These are phyloP conservation scores for Yamadazyma blattariae DNA, from an alignment of 1,139 yeast species.

Conservation along the genomic window DNA sequence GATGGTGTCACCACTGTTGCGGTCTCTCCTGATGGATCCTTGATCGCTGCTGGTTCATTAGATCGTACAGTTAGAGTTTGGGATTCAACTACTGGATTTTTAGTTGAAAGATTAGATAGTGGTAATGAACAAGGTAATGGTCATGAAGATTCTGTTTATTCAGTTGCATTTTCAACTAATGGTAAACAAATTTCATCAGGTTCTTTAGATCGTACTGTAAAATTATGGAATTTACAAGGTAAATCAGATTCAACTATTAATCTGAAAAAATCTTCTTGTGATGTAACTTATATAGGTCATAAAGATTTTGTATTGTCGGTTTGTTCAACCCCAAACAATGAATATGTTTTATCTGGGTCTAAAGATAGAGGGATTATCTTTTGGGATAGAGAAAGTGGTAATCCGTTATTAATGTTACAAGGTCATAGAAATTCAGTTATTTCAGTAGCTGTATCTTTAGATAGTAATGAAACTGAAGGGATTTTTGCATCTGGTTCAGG, in stretches of 20 bases:
- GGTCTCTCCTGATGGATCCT: conserved; percentile 90
- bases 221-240: conserved; percentile 84
- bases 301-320: conserved; percentile 94
- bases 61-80: conserved; percentile 96
- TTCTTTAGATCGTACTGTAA: conserved; percentile 92
- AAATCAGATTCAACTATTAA: conserved; percentile 46
- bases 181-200: conserved; percentile 95
- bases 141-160: conserved; percentile 94
- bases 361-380: conserved; percentile 96
- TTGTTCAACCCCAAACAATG: conserved; percentile 91
- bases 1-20: conserved; percentile 99
- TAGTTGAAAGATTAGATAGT: conserved; percentile 90
- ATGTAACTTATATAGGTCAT: conserved; percentile 93
- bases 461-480: conserved; percentile 66
- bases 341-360: conserved; percentile 90
- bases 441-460: conserved; percentile 85
- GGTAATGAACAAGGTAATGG: conserved; percentile 88
- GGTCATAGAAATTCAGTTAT: conserved; percentile 97
- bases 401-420: conserved; percentile 91
- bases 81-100: conserved; percentile 92
- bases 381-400: conserved; percentile 94
- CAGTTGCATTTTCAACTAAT: conserved; percentile 89
- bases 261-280: conserved; percentile 62
- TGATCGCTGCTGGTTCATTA: conserved; percentile 94
- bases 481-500: conserved; percentile 98